phyloP scores from a whole-genome alignment of 352 stramenopile genomes.

The Phytophthora ramorum region DNA sequence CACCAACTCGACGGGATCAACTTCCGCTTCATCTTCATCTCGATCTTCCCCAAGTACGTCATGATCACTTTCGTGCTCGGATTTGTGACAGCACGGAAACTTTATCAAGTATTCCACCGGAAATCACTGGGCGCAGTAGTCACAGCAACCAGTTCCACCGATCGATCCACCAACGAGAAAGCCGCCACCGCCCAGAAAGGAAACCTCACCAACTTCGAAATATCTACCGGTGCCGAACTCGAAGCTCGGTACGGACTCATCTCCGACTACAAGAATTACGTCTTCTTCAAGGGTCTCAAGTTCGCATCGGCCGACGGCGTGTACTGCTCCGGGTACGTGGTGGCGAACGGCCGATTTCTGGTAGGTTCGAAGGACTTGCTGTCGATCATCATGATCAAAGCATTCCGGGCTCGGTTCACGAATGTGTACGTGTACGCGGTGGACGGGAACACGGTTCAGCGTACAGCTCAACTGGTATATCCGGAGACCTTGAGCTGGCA shows the following conservation, averaged over 20 bases:
- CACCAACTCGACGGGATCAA: conserved; percentile 30
- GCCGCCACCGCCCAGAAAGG: conserved; percentile 25
- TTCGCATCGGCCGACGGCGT: conserved; percentile 48
- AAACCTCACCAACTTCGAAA: conserved; percentile 38
- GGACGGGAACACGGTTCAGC: conserved; percentile 37
- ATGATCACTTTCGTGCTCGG: conserved; percentile 23
- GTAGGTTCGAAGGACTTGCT: conserved; percentile 42
- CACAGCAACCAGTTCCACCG: not conserved
- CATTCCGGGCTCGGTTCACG: conserved; percentile 38
- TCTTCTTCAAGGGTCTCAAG: conserved; percentile 45
- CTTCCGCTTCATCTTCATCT: conserved; percentile 25
- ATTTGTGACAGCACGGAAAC: conserved; percentile 23
- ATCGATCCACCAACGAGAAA: conserved; percentile 29
- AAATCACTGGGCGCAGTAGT: conserved; percentile 11
- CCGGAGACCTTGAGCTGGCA: conserved; percentile 40
- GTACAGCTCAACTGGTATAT: conserved; percentile 40
- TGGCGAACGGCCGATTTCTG: conserved; percentile 45
- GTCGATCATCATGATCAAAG: conserved; percentile 50
- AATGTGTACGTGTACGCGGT: conserved; percentile 47
- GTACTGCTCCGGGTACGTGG: conserved; percentile 50
- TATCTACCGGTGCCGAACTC: conserved; percentile 33
- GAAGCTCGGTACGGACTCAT: conserved; percentile 38
- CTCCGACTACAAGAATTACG: conserved; percentile 43
- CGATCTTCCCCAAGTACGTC: conserved; percentile 20
- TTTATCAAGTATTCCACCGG: conserved; percentile 27